Conservation (phyloP, 352 stramenopile genomes). For the Pythium phragmiticola region DNA sequence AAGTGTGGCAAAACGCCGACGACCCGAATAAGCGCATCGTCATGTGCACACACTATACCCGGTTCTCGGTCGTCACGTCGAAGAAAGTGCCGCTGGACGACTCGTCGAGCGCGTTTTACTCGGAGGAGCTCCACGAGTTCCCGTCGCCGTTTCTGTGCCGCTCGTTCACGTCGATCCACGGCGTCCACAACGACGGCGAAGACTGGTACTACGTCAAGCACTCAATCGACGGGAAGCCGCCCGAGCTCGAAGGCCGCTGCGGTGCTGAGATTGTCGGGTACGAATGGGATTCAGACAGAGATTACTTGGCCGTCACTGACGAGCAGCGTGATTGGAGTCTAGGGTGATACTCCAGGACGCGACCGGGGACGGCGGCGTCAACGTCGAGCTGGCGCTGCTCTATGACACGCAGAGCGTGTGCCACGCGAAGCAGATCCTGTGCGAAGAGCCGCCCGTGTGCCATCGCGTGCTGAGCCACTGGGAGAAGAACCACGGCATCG, state of each 20-base stretch:
- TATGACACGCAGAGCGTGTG: slow-evolving; percentile 20
- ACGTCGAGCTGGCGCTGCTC: slow-evolving; percentile 17
- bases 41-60: slow-evolving; percentile 6
- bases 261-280: slow-evolving; percentile 23
- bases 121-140: slow-evolving; percentile 20
- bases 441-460: slow-evolving; percentile 11
- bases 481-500: slow-evolving; percentile 7
- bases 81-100: slow-evolving; percentile 5
- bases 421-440: slow-evolving; percentile 16
- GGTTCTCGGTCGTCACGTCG: background rate
- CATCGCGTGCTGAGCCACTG: slow-evolving; percentile 15
- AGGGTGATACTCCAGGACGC: slow-evolving; percentile 19
- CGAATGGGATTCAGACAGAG: background rate
- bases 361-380: slow-evolving; percentile 1
- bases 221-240: slow-evolving; percentile 5
- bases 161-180: slow-evolving; percentile 21
- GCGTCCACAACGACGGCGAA: background rate
- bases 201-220: slow-evolving; percentile 26
- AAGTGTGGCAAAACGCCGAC: slow-evolving; percentile 19
- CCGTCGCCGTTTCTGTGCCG: slow-evolving; percentile 22
- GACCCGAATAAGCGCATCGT: slow-evolving; percentile 12
- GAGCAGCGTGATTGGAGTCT: background rate
- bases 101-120: slow-evolving; percentile 16
- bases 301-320: background rate
- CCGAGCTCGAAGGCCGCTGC: background rate